A percentile compares a stretch with the other conserved stretches of the same genome.
Conservation (phyloP, 2,329 filamentous ascomycete species). For the Colletotrichum horii region DNA sequence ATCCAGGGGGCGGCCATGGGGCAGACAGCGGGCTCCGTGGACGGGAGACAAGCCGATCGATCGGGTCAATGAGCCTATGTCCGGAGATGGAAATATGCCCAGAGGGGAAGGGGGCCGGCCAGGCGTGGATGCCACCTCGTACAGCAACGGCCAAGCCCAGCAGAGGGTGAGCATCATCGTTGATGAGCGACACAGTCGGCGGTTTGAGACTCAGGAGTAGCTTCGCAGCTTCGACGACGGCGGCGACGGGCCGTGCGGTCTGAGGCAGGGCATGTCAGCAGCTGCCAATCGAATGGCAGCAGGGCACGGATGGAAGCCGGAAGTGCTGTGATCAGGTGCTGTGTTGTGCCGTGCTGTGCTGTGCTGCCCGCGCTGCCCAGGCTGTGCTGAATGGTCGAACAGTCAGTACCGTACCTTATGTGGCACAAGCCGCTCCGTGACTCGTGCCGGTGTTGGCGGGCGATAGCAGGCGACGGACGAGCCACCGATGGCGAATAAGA, state of each 20-base stretch:
- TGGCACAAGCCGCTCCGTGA: background rate
- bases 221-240: background rate
- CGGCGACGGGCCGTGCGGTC: background rate
- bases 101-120: background rate
- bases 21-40: background rate
- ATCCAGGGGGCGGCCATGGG: background rate
- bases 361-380: background rate
- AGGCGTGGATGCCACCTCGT: conserved; percentile 5
- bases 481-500: background rate
- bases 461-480: background rate
- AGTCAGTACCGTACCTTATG: too few relatives aligned
- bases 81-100: conserved; percentile 3
- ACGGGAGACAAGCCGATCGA: conserved; percentile 13
- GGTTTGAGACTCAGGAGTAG: conserved; percentile 19
- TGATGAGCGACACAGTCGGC: background rate
- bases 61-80: conserved; percentile 9
- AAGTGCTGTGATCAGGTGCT: background rate
- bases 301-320: background rate
- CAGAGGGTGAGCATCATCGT: background rate
- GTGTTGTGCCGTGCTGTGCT: background rate
- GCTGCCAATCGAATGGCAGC: background rate
- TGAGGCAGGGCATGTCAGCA: background rate
- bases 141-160: background rate
- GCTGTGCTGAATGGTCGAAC: background rate
- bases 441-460: background rate